Conservation (phyloP, 2,329 filamentous ascomycete species). For the Chaetomiaceae sp. region DNA sequence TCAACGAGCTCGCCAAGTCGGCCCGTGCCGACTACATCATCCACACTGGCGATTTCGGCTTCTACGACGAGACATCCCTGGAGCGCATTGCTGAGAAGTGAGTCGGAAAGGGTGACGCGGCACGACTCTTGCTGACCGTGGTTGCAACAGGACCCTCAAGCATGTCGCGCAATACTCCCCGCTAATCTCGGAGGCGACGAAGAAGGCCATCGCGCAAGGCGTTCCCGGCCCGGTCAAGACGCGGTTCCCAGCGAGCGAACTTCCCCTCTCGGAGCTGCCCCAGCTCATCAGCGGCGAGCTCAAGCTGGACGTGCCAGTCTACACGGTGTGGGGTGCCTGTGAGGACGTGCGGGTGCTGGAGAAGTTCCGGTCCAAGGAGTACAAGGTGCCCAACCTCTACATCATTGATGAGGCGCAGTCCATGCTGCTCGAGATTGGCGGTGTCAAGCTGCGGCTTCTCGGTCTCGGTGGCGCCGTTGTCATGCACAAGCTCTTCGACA, state of each 20-base stretch:
- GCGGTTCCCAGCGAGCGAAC: conserved; percentile 73
- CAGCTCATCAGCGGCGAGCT: conserved; percentile 82
- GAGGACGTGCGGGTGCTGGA: conserved; percentile 97
- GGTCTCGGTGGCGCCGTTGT: conserved; percentile 94
- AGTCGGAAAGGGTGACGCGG: conserved; percentile 34
- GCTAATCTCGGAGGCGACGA: conserved; percentile 73
- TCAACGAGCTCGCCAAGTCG: conserved; percentile 94
- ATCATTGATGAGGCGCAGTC: conserved; percentile 98
- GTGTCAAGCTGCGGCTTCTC: conserved; percentile 90
- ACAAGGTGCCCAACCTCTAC: conserved; percentile 95
- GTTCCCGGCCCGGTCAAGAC: conserved; percentile 78
- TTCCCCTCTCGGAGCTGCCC: conserved; percentile 88
- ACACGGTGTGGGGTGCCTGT: conserved; percentile 98
- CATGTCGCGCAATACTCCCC: conserved; percentile 99
- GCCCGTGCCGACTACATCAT: conserved; percentile 96
- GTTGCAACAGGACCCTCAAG: conserved; percentile 71
- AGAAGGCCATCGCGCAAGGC: conserved; percentile 61
- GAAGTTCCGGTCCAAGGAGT: conserved; percentile 95
- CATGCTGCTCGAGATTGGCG: conserved; percentile 87
- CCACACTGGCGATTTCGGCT: conserved; percentile 97
- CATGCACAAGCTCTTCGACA: conserved; percentile 99
- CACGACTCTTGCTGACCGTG: conserved; percentile 16
- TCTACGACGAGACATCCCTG: conserved; percentile 94
- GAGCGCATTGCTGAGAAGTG: conserved; percentile 98
- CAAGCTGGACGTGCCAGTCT: conserved; percentile 92